Evolutionary conservation across 139 green algal species (phyloP), one percentile per base, ranked within the genome.

Genomic region (Pedinophyceae sp.): DNA sequence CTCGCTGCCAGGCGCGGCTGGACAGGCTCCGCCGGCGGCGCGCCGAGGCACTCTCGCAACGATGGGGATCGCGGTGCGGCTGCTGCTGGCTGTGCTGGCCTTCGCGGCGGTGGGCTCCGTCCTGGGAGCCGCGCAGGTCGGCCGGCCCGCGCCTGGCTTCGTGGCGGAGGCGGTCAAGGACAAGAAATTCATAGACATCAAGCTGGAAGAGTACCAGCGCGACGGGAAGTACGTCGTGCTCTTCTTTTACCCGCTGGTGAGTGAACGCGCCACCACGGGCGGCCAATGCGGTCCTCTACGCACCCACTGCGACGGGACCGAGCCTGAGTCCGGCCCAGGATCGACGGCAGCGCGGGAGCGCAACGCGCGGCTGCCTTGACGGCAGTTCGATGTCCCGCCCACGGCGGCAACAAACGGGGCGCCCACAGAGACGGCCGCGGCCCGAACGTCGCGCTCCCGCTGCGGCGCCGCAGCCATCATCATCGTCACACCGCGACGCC

Each of bases 161-260:
- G 13, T 19, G 34, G 34, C 34, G 10, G 10, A 43, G 34, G 34
- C 34, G 10, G 34, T 43, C 10, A 19, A 43, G 10, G 34, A 43
- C 34, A 7, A 43, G 34, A 13, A 43, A 13, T 43, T 43, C 34
- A 43, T 43, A 13, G 34, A 43, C 10, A 13, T 43, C 10, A 43
- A 43, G 34, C 34, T 43, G 34, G 7, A 7, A 7, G 13, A 43
- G 10, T 43, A 43, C 34, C 7, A 43, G 34, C 10, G 34, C 10
- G 13, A 43, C 10, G 13, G 13, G 34, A 19, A 43, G 10, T 83
- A 76, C 49, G 78, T 83, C 6, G 67, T 80, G 24, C 70, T 87
- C 2, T 83, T 89, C 57, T 87, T 70, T 57, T 88, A 85, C 48
- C 70, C 70, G 24, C 76, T 62, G 48, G 50, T 52, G 18, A 19